A percentile compares a stretch with the other conserved stretches of the same genome.
Evolutionary conservation across 768 basidiomycete genomes (phyloP).

Genomic region (Lactarius psammicola): DNA sequence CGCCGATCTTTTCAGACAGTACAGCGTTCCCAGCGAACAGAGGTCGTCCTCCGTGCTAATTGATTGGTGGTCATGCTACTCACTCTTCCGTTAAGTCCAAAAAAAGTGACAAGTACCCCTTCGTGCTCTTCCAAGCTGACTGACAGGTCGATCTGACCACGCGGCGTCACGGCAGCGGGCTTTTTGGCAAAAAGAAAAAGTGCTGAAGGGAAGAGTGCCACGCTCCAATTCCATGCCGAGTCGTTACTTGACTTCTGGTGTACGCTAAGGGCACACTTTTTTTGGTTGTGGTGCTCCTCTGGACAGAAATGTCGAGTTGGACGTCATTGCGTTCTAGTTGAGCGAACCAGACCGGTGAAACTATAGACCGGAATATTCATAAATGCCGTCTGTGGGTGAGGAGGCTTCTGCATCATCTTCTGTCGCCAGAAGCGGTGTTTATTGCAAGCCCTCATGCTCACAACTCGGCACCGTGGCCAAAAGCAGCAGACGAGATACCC

Average conservation of each 20-base stretch:
- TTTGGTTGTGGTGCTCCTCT: background rate
- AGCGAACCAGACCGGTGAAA: background rate
- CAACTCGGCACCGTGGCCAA: slow-evolving; percentile 1
- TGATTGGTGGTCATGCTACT: background rate
- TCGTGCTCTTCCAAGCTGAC: background rate
- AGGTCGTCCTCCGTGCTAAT: too few relatives aligned
- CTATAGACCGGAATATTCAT: background rate
- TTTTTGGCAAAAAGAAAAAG: background rate
- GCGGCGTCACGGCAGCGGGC: background rate
- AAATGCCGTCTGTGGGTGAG: background rate
- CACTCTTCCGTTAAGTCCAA: background rate
- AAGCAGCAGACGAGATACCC: background rate
- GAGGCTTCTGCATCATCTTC: slow-evolving; percentile 17
- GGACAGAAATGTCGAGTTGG: background rate
- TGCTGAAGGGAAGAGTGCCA: background rate
- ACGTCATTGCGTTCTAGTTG: background rate
- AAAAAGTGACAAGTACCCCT: background rate
- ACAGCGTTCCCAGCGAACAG: background rate
- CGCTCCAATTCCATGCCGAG: background rate
- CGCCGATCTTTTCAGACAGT: background rate
- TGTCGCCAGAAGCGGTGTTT: slow-evolving; percentile 2
- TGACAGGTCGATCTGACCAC: background rate
- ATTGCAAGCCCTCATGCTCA: background rate
- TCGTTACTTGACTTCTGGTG: too few relatives aligned
- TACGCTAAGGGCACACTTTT: background rate